phyloP scores from a whole-genome alignment of 257 asterid genomes.

The Solanum chiquidenum region DNA sequence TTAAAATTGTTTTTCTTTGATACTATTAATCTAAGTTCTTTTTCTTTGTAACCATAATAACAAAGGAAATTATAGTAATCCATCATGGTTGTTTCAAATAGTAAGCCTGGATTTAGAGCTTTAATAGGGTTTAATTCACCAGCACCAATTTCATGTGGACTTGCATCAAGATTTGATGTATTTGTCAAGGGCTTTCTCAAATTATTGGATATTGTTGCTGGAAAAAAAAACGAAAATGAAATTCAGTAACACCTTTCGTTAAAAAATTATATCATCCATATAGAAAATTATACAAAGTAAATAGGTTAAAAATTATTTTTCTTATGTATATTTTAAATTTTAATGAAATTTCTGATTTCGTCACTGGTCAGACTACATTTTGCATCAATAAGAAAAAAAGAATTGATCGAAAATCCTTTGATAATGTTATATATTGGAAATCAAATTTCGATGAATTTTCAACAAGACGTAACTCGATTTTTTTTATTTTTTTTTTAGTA shows the following conservation, averaged over 20 bases:
- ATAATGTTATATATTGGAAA: not conserved
- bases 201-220: slow-evolving; percentile 51
- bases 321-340: too few relatives aligned
- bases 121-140: slow-evolving; percentile 52
- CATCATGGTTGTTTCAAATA: slow-evolving; percentile 36
- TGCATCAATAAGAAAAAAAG: not conserved
- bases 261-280: not conserved
- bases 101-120: slow-evolving; percentile 65
- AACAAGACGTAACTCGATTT: not conserved
- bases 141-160: slow-evolving; percentile 51
- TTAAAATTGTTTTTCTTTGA: slow-evolving; percentile 26
- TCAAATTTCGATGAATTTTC: not conserved
- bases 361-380: too few relatives aligned
- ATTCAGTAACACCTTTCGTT: not conserved
- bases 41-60: slow-evolving; percentile 37
- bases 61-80: slow-evolving; percentile 60
- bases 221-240: not conserved
- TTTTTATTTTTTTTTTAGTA: too few relatives aligned
- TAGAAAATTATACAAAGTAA: too few relatives aligned
- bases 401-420: not conserved
- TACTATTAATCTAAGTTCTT: slow-evolving; percentile 19
- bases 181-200: slow-evolving; percentile 30
- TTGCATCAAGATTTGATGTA: slow-evolving; percentile 14
- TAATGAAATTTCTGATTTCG: too few relatives aligned
- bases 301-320: not conserved